Base-by-base conservation (phyloP, 1,139 yeast genomes). In the Saccharomycopsis hybrid region DNA sequence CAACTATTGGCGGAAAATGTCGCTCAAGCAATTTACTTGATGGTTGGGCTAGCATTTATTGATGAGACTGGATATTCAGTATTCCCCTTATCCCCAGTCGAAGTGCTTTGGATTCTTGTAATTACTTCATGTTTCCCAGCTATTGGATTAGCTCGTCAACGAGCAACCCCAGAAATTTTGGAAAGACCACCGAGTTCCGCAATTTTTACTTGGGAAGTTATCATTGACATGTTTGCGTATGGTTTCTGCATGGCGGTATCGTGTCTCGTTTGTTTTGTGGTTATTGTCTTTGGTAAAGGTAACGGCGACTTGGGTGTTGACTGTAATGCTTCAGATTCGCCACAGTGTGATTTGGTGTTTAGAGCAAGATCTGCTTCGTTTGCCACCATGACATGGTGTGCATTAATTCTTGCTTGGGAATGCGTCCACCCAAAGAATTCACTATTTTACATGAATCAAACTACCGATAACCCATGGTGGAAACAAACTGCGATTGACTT, bases 341-440 rank as follows among this genome's bases (percentile, higher is more conserved):
- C 65, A 2, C 46, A 68, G 1, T 89, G 96, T 68, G 62, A 68
- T 45, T 69, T 74, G 57, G 96, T 89, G 4, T 87, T 82, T 69
- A 72, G 78, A 60, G 90, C 92, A 2, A 79, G 97, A 63, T 80
- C 96, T 1, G 78, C 86, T 3, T 76, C 94, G 0, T 89, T 89
- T 69, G 87, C 85, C 2, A 80, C 82, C 4, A 82, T 89, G 83
- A 88, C 96, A 1, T 89, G 96, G 96, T 79, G 94, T 69, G 85
- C 95, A 3, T 75, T 89, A 55, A 67, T 89, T 31, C 71, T 87
- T 52, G 96, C 96, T 1, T 88, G 95, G 95, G 96, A 88, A 67
- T 89, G 90, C 61, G 75, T 87, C 53, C 94, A 87, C 63, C 73
- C 84, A 65, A 71, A 82, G 54, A 73, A 82, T 58, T 86, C 96